Conservation (phyloP, 2,329 filamentous ascomycete species). For the Trichophyton rubrum region DNA sequence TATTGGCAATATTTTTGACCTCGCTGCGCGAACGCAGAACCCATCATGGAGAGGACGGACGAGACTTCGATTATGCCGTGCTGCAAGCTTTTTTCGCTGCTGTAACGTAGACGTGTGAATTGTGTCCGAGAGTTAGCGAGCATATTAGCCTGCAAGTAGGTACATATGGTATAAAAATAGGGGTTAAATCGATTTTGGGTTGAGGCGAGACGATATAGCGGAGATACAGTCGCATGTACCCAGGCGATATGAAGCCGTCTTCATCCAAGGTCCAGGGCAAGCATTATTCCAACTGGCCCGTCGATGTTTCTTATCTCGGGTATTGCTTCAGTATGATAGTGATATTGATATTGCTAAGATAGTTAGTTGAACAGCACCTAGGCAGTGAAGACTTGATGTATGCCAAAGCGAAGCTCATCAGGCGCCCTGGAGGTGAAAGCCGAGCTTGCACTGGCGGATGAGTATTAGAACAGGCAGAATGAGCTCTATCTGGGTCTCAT, state of each 20-base stretch:
- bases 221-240: background rate
- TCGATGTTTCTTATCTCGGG: no score
- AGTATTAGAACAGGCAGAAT: conserved; percentile 33
- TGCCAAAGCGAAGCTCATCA: conserved; percentile 35
- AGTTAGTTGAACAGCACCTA: background rate
- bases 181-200: background rate
- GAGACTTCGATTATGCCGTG: conserved; percentile 35
- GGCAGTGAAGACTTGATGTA: conserved; percentile 18
- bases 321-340: no score
- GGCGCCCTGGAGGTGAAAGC: conserved; percentile 12
- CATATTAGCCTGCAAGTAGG: no score
- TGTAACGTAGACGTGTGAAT: background rate
- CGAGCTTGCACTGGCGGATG: conserved; percentile 19
- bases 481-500: conserved; percentile 30
- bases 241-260: background rate
- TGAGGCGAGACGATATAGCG: background rate
- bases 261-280: background rate
- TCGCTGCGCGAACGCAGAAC: conserved; percentile 24
- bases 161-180: background rate
- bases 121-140: background rate
- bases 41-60: conserved; percentile 23
- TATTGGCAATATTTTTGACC: conserved; percentile 36
- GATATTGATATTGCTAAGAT: background rate
- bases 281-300: background rate
- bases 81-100: background rate